Evolutionary conservation across 768 basidiomycete species (phyloP).

Genomic region (Hemileccinum impolitum): DNA sequence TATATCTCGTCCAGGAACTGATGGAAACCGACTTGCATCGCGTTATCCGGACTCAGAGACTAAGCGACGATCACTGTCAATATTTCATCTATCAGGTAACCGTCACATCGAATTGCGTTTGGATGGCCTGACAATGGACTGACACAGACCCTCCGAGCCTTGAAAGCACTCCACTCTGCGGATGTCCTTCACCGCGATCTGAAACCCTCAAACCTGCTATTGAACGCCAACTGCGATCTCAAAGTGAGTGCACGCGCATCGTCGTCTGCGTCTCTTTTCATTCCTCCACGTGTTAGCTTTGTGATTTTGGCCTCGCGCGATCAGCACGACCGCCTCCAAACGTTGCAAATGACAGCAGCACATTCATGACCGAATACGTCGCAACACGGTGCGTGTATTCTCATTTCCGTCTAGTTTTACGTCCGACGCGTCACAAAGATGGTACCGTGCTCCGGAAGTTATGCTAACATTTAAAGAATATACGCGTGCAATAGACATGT

Average conservation of each 20-base stretch:
- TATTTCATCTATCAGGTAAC: constrained; percentile 95
- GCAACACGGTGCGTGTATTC: constrained; percentile 66
- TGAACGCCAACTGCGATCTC: constrained; percentile 96
- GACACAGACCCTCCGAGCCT: constrained; percentile 74
- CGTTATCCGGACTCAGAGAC: constrained; percentile 90
- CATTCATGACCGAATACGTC: constrained; percentile 92
- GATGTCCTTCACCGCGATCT: constrained; percentile 95
- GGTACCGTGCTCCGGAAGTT: constrained; percentile 97
- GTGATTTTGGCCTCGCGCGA: constrained; percentile 86
- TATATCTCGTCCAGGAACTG: constrained; percentile 70
- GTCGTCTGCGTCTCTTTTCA: constrained; percentile 2
- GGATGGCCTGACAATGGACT: too few relatives aligned
- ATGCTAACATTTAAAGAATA: constrained; percentile 99
- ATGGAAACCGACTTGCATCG: constrained; percentile 95
- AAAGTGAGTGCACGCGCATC: constrained; percentile 53
- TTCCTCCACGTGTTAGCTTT: constrained; percentile 44
- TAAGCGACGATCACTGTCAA: constrained; percentile 94
- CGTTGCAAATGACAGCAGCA: constrained; percentile 70
- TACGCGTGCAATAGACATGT: constrained; percentile 82
- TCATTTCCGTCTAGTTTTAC: not conserved
- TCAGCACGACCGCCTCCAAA: constrained; percentile 73
- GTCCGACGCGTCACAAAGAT: constrained; percentile 41
- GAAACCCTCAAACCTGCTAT: constrained; percentile 91
- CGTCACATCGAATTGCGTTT: constrained; percentile 3
- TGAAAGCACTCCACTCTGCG: constrained; percentile 94